Evolutionary conservation across 257 asterid genomes (phyloP), one percentile per base, ranked within the genome.

Genomic region (Schizonepeta tenuifolia): DNA sequence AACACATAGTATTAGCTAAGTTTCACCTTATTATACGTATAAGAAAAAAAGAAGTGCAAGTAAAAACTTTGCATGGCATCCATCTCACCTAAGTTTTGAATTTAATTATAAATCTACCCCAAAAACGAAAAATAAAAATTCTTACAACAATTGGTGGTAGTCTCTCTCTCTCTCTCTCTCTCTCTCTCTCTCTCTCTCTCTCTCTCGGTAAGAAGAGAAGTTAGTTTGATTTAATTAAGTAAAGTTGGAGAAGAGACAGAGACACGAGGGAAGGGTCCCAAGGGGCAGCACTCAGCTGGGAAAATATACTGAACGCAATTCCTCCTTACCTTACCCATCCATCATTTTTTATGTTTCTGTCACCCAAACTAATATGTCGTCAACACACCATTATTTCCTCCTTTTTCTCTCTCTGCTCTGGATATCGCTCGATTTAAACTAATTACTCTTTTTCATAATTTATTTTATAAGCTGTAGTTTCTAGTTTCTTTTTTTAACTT

Each of bases 211-310:
- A 28, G 33, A 28, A 28, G 33, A 3, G 33, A 0, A 28, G 33
- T 24, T 24, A 2, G n/a, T n/a, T n/a, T n/a, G 26, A 3, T 51
- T 51, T 26, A 51, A 18, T 17, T 53, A 21, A 53, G 7, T 59
- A 60, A 60, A 60, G 15, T 6, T 58, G 15, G 57, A 28, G 33
- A 28, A 66, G 58, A 67, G 82, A 85, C 80, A 80, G 50, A 56
- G 58, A 43, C 78, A 78, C 36, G 77, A 75, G 77, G 51, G 6
- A 79, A 53, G 77, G 84, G 85, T 49, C 82, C 85, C 82, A 53
- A 75, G 4, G 28, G 47, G 24, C 65, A 51, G 64, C 83, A 81
- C 76, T 76, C 65, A 68, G 72, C 75, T 76, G 65, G 79, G 75
- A 59, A 77, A 77, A n/a, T 70, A 53, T 46, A 50, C 49, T 67